Conservation (phyloP, 2,329 filamentous ascomycete species). For the Neonectria sp. region DNA sequence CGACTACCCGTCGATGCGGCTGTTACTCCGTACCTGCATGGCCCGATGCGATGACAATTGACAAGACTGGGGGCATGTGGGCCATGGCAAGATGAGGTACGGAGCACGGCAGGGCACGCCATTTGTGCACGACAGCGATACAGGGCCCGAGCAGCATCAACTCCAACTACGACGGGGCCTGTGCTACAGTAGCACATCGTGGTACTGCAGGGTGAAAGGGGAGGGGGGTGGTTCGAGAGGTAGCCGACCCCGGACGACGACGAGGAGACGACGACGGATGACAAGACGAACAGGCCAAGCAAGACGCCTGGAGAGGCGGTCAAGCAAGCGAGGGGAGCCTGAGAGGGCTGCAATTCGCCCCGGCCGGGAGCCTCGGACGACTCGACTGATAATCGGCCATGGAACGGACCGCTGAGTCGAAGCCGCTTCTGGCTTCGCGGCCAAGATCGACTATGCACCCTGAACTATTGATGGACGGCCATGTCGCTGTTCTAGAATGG, state of each 20-base stretch:
- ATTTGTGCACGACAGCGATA: constrained; percentile 39
- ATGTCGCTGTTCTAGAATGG: constrained; percentile 18
- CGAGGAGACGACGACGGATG: background rate
- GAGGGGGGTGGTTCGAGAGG: background rate
- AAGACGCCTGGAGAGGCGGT: constrained; percentile 18
- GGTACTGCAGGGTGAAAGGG: background rate
- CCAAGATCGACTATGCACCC: background rate
- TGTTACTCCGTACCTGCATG: constrained; percentile 42
- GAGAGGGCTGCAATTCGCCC: constrained; percentile 9
- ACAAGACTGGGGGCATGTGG: constrained; percentile 39
- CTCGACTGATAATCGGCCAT: constrained; percentile 31
- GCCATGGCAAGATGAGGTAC: constrained; percentile 39
- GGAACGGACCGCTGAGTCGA: constrained; percentile 36
- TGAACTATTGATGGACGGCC: background rate
- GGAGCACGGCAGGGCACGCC: constrained; percentile 38
- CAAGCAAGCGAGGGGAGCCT: constrained; percentile 5
- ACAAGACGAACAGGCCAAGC: constrained; percentile 7
- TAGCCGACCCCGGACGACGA: background rate
- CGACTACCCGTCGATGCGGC: constrained; percentile 11
- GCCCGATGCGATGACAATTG: constrained; percentile 31
- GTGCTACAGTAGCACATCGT: background rate
- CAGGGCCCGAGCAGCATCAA: constrained; percentile 20
- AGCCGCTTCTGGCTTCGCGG: constrained; percentile 23
- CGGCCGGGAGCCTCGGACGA: constrained; percentile 10
- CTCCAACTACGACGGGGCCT: background rate